Evolutionary conservation across 768 basidiomycete genomes (phyloP).

Genomic region (Tylopilus felleus): DNA sequence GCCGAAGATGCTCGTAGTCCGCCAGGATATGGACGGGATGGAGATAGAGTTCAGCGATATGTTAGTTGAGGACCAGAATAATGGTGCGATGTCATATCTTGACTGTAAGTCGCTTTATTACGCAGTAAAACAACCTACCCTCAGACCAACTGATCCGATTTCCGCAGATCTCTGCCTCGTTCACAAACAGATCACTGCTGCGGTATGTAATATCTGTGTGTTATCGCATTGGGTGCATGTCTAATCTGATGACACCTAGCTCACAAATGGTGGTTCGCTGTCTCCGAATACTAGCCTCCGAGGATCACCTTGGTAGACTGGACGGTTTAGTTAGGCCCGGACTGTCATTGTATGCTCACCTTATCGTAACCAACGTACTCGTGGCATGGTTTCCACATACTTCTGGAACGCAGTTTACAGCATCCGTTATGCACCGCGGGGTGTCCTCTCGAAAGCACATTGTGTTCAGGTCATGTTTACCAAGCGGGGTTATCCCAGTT

Average conservation of each 20-base stretch:
- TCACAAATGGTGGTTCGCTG: slow-evolving; percentile 31
- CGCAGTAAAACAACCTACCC: not conserved
- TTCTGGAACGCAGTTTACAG: slow-evolving; percentile 4
- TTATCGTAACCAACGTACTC: slow-evolving; percentile 10
- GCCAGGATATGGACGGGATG: slow-evolving; percentile 88
- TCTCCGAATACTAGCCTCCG: slow-evolving; percentile 25
- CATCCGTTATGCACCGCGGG: not conserved
- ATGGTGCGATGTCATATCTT: slow-evolving; percentile 87
- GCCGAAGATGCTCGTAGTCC: slow-evolving; percentile 68
- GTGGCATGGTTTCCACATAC: slow-evolving; percentile 4
- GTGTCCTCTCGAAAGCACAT: not conserved
- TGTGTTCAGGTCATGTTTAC: not conserved
- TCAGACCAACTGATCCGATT: not conserved
- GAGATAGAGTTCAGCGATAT: slow-evolving; percentile 98
- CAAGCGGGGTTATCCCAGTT: not conserved
- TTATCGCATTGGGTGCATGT: not conserved
- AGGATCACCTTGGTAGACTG: slow-evolving; percentile 33
- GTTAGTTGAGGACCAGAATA: slow-evolving; percentile 96
- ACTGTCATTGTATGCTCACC: not conserved
- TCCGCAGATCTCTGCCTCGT: slow-evolving; percentile 31
- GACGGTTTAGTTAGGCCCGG: not conserved
- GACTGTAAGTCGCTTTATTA: slow-evolving; percentile 61
- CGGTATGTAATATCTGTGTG: slow-evolving; percentile 16
- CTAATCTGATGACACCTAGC: slow-evolving; percentile 16
- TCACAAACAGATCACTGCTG: slow-evolving; percentile 32